Percentiles rank a stretch among this genome's conserved stretches.
phyloP scores from a whole-genome alignment of 768 basidiomycete species.

The Trametes gibbosa region DNA sequence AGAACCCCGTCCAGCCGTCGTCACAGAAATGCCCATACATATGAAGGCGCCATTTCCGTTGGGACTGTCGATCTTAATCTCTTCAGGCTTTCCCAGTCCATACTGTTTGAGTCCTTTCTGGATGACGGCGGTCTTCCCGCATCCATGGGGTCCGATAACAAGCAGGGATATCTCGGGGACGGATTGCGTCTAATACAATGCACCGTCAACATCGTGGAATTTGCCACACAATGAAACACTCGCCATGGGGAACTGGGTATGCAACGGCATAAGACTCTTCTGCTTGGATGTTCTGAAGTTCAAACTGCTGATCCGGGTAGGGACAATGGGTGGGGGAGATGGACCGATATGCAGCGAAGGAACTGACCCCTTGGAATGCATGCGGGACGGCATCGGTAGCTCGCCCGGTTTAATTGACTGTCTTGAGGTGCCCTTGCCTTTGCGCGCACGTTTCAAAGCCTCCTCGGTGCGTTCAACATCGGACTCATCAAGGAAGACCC shows the following conservation, averaged over 20 bases:
- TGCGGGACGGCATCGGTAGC: constrained; percentile 31
- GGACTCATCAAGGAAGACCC: constrained; percentile 24
- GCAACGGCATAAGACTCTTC: constrained; percentile 22
- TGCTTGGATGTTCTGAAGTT: constrained; percentile 22
- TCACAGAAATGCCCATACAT: constrained; percentile 30
- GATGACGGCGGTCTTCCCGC: constrained; percentile 86
- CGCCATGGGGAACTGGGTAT: constrained; percentile 29
- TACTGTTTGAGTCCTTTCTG: constrained; percentile 69
- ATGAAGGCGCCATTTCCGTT: constrained; percentile 21
- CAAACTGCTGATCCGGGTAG: constrained; percentile 27
- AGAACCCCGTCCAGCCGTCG: constrained; percentile 26
- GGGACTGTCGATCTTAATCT: constrained; percentile 17
- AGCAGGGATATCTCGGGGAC: constrained; percentile 54
- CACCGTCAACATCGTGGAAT: neutral
- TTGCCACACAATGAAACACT: neutral
- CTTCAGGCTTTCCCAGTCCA: constrained; percentile 37
- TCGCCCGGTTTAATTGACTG: constrained; percentile 27
- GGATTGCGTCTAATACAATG: constrained; percentile 1
- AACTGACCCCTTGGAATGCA: constrained; percentile 25
- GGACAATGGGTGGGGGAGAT: constrained; percentile 22
- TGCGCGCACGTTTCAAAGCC: constrained; percentile 19
- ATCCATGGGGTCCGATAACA: constrained; percentile 73
- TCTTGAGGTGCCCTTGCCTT: constrained; percentile 29
- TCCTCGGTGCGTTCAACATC: constrained; percentile 29
- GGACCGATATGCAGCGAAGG: constrained; percentile 18